phyloP scores from a whole-genome alignment of 2,329 filamentous ascomycete genomes.

The Penicillium sp. region DNA sequence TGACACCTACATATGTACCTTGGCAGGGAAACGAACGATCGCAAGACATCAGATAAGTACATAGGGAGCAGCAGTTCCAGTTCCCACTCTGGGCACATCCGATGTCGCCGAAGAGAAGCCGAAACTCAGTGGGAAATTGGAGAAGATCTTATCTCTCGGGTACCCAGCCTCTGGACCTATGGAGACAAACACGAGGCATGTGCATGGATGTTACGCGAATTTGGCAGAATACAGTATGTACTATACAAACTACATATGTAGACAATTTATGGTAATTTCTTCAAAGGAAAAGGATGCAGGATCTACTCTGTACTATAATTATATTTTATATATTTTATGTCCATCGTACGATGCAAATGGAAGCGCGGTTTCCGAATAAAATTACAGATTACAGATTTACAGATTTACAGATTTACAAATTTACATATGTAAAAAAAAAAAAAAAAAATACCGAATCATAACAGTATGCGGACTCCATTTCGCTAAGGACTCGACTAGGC shows the following conservation, averaged over 20 bases:
- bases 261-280: background rate
- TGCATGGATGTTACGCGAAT: background rate
- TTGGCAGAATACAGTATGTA: background rate
- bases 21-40: background rate
- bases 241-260: background rate
- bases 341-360: background rate
- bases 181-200: background rate
- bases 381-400: background rate
- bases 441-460: background rate
- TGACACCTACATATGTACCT: background rate
- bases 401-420: background rate
- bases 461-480: constrained; percentile 2
- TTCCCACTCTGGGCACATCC: background rate
- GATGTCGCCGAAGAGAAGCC: constrained; percentile 1
- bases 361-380: background rate
- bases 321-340: background rate
- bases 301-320: background rate
- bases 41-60: too few species aligned
- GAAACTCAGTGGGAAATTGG: background rate
- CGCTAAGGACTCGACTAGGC: constrained; percentile 5
- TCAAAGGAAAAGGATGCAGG: background rate
- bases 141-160: constrained; percentile 9
- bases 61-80: background rate
- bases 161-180: background rate
- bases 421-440: background rate